Evolutionary conservation across 495 filamentous ascomycete species (phyloP).

Genomic region (Chaetomium cochliodes): DNA sequence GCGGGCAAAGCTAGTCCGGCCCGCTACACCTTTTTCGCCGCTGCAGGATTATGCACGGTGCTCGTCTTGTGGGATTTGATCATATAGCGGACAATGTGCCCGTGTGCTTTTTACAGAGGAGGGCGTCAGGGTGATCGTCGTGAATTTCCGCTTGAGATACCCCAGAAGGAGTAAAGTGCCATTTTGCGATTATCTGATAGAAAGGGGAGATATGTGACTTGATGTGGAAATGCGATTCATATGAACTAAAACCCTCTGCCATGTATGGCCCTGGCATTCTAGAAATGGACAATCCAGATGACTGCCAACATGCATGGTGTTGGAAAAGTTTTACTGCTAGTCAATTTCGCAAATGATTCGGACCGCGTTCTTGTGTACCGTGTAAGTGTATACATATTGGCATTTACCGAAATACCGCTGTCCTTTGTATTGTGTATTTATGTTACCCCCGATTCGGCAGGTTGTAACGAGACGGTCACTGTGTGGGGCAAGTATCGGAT

Average conservation of each 20-base stretch:
- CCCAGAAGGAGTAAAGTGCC: no score
- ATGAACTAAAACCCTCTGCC: neutral
- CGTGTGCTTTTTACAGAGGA: neutral
- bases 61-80: slow-evolving; percentile 93
- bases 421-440: neutral
- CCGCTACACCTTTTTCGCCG: slow-evolving; percentile 83
- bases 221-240: neutral
- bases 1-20: slow-evolving; percentile 78
- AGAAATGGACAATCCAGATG: no score
- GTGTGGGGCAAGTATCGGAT: neutral
- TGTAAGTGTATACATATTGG: no score
- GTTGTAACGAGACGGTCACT: neutral
- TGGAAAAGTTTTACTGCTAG: no score
- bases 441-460: neutral
- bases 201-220: neutral
- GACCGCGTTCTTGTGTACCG: no score
- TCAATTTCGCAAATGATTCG: no score
- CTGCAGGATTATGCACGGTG: slow-evolving; percentile 73
- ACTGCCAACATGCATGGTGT: no score
- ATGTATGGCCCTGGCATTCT: neutral
- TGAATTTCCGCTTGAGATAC: neutral
- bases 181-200: neutral
- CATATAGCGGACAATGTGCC: slow-evolving; percentile 51
- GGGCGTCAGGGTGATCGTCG: neutral
- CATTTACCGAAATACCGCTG: no score